phyloP scores from a whole-genome alignment of 202 grass and related monocot species.

The Zizania palustris region DNA sequence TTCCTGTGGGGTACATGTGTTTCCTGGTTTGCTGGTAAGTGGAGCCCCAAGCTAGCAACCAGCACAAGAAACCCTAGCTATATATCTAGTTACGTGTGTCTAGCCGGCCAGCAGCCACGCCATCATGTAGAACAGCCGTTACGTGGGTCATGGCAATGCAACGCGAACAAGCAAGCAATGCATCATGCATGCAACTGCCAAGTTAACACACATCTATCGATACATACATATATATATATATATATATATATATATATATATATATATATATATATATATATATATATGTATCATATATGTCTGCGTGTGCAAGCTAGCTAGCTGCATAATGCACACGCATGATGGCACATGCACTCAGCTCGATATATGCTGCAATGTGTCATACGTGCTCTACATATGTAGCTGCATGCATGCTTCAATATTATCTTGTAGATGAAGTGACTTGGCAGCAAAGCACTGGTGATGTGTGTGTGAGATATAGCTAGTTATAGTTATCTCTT shows the following conservation, averaged over 20 bases:
- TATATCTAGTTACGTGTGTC: background rate
- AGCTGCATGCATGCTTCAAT: conserved; percentile 26
- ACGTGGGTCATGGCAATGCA: conserved; percentile 36
- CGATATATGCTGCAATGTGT: background rate
- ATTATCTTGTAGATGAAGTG: conserved; percentile 53
- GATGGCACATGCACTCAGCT: conserved; percentile 34
- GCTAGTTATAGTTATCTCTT: background rate
- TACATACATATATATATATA: too few species aligned
- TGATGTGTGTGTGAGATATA: conserved; percentile 10
- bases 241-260: too few species aligned
- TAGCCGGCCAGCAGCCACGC: too few species aligned
- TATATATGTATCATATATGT: background rate
- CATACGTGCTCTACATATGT: background rate
- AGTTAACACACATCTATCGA: background rate
- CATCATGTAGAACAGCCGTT: conserved; percentile 40
- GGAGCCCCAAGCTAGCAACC: conserved; percentile 21
- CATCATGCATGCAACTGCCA: background rate
- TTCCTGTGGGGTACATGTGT: conserved; percentile 25
- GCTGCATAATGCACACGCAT: background rate
- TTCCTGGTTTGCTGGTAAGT: conserved; percentile 43
- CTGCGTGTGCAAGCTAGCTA: too few species aligned
- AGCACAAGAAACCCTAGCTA: background rate
- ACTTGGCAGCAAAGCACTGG: conserved; percentile 56
- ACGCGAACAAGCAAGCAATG: conserved; percentile 48
- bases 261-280: too few species aligned